Base-by-base conservation (phyloP, 768 basidiomycete species). In the Mycena albidolilacea region DNA sequence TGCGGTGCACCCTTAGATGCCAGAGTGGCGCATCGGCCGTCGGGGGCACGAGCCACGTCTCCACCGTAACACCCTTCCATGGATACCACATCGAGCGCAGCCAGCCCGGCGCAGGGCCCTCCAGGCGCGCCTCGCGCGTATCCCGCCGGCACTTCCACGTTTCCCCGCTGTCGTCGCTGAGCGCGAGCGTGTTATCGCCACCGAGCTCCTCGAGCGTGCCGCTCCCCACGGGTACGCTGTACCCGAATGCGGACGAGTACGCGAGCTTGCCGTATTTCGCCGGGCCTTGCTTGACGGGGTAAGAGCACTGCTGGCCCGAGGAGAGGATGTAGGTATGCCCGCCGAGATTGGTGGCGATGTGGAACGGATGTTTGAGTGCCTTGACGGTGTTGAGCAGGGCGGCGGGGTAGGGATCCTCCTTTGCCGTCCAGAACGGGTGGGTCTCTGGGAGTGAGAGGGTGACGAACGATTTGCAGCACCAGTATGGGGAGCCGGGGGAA, bases 241-340 rank as follows among this genome's bases (percentile, higher is more conserved):
- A 94, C 15, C 92, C 93, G 78, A 94, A 94, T 7, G 91, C 88
- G n/a, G 91, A 88, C 2, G 91, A 92, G 80, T 95, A 94, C 2
- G 91, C 90, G 68, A 93, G 85, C 80, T 94, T 94, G 65, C 93
- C 92, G 81, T 94, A 94, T 79, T 94, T 95, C 30, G 92, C 91
- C 9, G 92, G 90, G 76, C 91, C 90, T 77, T 93, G 92, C 78
- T 93, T 91, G 78, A 95, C 90, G 17, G 92, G 89, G 80, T 94
- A 95, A 59, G 92, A 92, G 75, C 93, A 93, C 73, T 91, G 91
- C 82, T 95, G 93, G 1, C 93, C 93, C 14, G 91, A 93, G 9
- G 92, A 93, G 43, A 94, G 87, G 38, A 94, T 82, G 84, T 88
- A 93, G 5, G 91, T 89, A 81, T 94, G 93, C 1, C 88, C 88